phyloP scores from a whole-genome alignment of 2,329 filamentous ascomycete genomes.

The Nigrograna mackinnonii region DNA sequence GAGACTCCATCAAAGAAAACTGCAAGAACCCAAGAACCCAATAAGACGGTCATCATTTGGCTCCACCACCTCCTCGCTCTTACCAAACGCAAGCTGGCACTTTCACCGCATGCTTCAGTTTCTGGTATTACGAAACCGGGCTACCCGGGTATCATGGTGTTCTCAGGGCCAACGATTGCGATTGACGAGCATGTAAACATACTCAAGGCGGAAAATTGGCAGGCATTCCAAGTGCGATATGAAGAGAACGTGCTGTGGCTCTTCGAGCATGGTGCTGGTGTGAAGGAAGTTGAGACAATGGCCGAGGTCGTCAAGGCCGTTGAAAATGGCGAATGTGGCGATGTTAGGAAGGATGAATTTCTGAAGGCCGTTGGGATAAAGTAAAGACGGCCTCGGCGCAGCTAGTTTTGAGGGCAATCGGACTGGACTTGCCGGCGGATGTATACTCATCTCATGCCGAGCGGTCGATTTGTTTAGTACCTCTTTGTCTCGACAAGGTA shows the following conservation, averaged over 20 bases:
- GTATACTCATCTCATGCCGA: no score
- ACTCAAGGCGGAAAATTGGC: conserved; percentile 49
- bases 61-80: conserved; percentile 52
- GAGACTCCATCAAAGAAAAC: no score
- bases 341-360: conserved; percentile 28
- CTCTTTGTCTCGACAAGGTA: no score
- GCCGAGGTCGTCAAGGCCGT: conserved; percentile 45
- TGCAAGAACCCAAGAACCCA: conserved; percentile 6
- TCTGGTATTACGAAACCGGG: conserved; percentile 51
- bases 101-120: conserved; percentile 38
- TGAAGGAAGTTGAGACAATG: conserved; percentile 50
- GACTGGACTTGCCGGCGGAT: no score
- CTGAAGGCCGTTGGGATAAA: conserved; percentile 39
- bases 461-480: no score
- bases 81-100: conserved; percentile 49
- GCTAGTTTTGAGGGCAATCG: no score
- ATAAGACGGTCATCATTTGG: conserved; percentile 49
- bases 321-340: conserved; percentile 17
- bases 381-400: no score
- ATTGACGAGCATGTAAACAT: conserved; percentile 47
- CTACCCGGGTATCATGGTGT: conserved; percentile 50
- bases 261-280: conserved; percentile 43
- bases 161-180: conserved; percentile 40
- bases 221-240: conserved; percentile 49
- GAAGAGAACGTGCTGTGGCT: conserved; percentile 43